Conservation (phyloP, 192 early-diverging fungal species). For the Spinellus fusiger region DNA sequence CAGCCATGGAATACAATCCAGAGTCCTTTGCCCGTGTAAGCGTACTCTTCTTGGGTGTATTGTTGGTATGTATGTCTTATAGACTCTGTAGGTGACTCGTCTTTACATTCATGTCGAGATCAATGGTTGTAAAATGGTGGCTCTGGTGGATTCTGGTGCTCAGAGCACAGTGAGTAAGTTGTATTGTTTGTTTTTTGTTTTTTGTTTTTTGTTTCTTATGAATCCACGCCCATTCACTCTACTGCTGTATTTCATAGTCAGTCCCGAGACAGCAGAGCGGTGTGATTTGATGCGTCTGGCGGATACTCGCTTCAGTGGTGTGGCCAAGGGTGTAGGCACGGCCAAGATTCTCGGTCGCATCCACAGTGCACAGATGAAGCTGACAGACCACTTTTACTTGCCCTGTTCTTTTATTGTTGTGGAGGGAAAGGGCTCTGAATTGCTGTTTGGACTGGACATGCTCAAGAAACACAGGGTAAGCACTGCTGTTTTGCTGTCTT, state of each 20-base stretch:
- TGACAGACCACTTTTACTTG: conserved; percentile 69
- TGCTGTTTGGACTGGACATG: conserved; percentile 96
- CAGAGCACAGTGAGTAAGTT: conserved; percentile 85
- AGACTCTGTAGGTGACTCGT: conserved; percentile 59
- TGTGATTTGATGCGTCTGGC: conserved; percentile 88
- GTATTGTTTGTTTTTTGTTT: not conserved
- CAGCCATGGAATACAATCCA: conserved; percentile 90
- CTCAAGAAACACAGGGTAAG: conserved; percentile 66
- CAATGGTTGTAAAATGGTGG: conserved; percentile 84
- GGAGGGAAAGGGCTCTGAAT: conserved; percentile 84
- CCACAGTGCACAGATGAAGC: conserved; percentile 79
- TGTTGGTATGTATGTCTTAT: no score
- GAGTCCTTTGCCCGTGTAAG: conserved; percentile 84
- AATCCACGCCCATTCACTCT: not conserved
- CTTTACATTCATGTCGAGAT: conserved; percentile 88
- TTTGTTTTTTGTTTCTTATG: not conserved
- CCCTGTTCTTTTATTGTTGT: conserved; percentile 91
- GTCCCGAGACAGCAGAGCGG: conserved; percentile 56
- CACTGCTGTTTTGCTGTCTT: not conserved
- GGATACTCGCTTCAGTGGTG: conserved; percentile 82
- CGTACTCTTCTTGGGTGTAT: not conserved
- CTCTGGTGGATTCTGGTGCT: conserved; percentile 96
- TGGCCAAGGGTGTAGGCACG: conserved; percentile 90
- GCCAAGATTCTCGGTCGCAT: conserved; percentile 97
- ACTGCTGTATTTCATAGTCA: conserved; percentile 34